phyloP scores from a whole-genome alignment of 768 basidiomycete genomes.

The Tricholoma bakamatsutake region DNA sequence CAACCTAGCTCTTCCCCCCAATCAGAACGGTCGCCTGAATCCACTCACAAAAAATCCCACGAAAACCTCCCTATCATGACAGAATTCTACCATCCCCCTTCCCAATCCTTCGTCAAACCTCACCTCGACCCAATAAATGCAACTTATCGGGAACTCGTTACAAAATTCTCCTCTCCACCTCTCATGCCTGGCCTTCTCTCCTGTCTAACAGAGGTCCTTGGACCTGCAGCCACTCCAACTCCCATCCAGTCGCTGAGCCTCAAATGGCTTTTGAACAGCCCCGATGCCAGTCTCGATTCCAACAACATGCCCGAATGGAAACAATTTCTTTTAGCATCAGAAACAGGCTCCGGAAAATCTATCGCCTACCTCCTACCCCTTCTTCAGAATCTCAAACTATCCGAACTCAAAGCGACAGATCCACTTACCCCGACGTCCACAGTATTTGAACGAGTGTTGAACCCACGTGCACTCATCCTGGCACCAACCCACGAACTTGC shows the following conservation, averaged over 20 bases:
- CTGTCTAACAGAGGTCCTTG: slow-evolving; percentile 53
- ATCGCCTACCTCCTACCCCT: slow-evolving; percentile 86
- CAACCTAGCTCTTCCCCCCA: neutral
- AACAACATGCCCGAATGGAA: slow-evolving; percentile 26
- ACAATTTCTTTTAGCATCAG: slow-evolving; percentile 72
- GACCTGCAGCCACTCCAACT: slow-evolving; percentile 53
- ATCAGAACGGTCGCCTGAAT: neutral
- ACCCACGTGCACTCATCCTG: slow-evolving; percentile 75
- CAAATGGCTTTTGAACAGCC: slow-evolving; percentile 48
- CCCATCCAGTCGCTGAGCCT: slow-evolving; percentile 75
- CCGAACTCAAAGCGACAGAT: slow-evolving; percentile 35
- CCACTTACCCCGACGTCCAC: slow-evolving; percentile 2
- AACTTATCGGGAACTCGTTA: slow-evolving; percentile 19
- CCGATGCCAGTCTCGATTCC: neutral
- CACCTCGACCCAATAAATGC: neutral
- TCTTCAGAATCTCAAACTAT: slow-evolving; percentile 68
- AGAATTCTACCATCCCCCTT: slow-evolving; percentile 7
- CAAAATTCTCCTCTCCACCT: slow-evolving; percentile 60
- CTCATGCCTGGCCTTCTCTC: slow-evolving; percentile 59
- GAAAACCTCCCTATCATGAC: neutral
- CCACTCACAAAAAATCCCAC: neutral
- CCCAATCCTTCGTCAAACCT: neutral
- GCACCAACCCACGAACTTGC: slow-evolving; percentile 89
- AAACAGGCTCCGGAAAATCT: slow-evolving; percentile 91
- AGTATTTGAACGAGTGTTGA: slow-evolving; percentile 29